These are phyloP conservation scores for Gossypium turneri DNA, from an alignment of 345 rosid genomes.

Conservation along the genomic window DNA sequence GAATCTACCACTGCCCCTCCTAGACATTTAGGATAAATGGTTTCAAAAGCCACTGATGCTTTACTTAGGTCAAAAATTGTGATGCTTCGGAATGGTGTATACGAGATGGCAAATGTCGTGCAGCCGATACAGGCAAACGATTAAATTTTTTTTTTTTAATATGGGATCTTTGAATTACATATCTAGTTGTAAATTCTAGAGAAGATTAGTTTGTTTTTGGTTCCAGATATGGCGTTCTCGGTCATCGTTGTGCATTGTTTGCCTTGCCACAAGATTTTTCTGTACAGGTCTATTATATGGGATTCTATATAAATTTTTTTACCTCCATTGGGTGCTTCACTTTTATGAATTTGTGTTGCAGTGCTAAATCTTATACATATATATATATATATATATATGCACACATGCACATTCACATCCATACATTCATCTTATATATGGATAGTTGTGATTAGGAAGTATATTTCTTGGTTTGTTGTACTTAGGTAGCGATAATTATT, in stretches of 20 bases:
- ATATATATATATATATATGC: no score
- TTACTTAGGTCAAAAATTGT: not conserved
- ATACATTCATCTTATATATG: not conserved
- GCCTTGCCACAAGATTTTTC: constrained; percentile 16
- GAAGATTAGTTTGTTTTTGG: constrained; percentile 22
- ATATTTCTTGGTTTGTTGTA: not conserved
- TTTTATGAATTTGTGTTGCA: not conserved
- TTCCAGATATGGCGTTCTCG: constrained; percentile 8
- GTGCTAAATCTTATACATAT: not conserved
- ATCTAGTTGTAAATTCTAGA: constrained; percentile 14
- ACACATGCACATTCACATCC: no score
- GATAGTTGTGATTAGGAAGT: not conserved
- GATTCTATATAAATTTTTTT: not conserved
- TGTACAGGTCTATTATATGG: constrained; percentile 27
- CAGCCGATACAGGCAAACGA: not conserved
- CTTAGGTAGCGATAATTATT: not conserved
- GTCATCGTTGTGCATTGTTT: not conserved
- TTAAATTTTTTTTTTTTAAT: not conserved
- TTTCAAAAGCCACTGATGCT: not conserved
- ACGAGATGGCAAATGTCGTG: constrained; percentile 3
- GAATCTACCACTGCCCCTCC: constrained; percentile 6
- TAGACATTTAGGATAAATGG: not conserved
- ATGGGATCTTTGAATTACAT: not conserved
- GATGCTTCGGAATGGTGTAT: not conserved
- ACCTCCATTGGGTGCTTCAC: not conserved